Conservation (phyloP, 345 rosid genomes). For the Melastoma malabathricum region DNA sequence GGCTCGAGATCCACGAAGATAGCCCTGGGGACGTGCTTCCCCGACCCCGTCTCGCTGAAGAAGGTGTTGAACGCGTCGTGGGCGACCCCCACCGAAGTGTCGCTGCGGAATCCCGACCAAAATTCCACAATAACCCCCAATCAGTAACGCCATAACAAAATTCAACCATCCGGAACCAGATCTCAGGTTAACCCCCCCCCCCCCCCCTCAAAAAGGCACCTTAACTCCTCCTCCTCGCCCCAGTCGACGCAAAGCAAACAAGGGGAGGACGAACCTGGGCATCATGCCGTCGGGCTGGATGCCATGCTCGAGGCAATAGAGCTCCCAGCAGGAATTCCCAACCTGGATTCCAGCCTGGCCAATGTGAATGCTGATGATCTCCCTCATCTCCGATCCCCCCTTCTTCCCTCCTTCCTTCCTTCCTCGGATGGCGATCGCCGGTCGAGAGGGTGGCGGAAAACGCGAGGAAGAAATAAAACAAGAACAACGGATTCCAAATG, state of each 20-base stretch:
- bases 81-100: constrained; percentile 15
- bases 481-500: too few species aligned
- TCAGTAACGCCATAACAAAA: too few species aligned
- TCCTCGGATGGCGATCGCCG: too few species aligned
- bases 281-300: constrained; percentile 48
- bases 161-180: too few species aligned
- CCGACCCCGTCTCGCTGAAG: constrained; percentile 40
- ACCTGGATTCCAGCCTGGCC: constrained; percentile 51
- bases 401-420: too few species aligned
- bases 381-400: constrained; percentile 21
- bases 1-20: constrained; percentile 35
- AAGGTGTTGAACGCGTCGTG: constrained; percentile 37
- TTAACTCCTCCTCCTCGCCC: too few species aligned
- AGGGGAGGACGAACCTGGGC: constrained; percentile 25
- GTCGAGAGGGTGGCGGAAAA: too few species aligned
- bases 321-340: constrained; percentile 48
- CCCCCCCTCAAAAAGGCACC: too few species aligned
- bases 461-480: too few species aligned
- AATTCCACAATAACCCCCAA: too few species aligned
- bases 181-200: too few species aligned
- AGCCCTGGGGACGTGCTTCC: constrained; percentile 36
- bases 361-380: constrained; percentile 41
- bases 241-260: not conserved
- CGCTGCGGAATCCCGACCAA: constrained; percentile 15
- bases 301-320: constrained; percentile 39